Evolutionary conservation across 148 eudicot genomes (phyloP).

Genomic region (Fagopyrum tataricum): DNA sequence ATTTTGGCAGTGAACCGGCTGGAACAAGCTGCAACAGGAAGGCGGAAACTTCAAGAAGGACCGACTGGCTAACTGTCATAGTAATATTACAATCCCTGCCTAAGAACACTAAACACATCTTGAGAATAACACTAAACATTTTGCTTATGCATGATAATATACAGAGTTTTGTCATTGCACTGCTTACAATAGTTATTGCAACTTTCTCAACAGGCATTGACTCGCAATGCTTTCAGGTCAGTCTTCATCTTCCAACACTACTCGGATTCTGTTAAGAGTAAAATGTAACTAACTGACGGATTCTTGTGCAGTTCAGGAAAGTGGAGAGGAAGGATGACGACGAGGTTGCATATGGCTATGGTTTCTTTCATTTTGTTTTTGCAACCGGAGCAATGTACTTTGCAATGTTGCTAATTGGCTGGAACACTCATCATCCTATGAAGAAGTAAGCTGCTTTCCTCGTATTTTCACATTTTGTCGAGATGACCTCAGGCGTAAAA

Average conservation of each 20-base stretch:
- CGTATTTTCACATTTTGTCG: not conserved
- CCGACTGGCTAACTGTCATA: slow-evolving; percentile 77
- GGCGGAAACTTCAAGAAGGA: slow-evolving; percentile 37
- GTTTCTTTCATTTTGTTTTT: slow-evolving; percentile 86
- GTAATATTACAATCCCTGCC: slow-evolving; percentile 25
- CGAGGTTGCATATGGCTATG: slow-evolving; percentile 73
- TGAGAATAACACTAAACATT: not conserved
- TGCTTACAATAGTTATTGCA: slow-evolving; percentile 71
- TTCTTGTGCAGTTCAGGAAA: slow-evolving; percentile 51
- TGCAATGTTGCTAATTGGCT: slow-evolving; percentile 75
- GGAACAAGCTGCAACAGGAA: slow-evolving; percentile 58
- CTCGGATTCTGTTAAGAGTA: no score
- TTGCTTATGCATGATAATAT: slow-evolving; percentile 6
- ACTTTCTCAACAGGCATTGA: slow-evolving; percentile 90
- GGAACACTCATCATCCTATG: slow-evolving; percentile 72
- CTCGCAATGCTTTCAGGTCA: slow-evolving; percentile 83
- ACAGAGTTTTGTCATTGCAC: slow-evolving; percentile 79
- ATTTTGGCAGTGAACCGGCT: slow-evolving; percentile 62
- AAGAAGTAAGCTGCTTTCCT: slow-evolving; percentile 32
- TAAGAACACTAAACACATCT: not conserved
- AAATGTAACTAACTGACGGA: slow-evolving; percentile 4
- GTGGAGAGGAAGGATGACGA: slow-evolving; percentile 41
- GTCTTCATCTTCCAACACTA: not conserved
- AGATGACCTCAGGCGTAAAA: not conserved
- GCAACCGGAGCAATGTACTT: slow-evolving; percentile 89